Evolutionary conservation across 805 yeast genomes (phyloP), one percentile per base, ranked within the genome.

Genomic region (Yarrowia sp.): DNA sequence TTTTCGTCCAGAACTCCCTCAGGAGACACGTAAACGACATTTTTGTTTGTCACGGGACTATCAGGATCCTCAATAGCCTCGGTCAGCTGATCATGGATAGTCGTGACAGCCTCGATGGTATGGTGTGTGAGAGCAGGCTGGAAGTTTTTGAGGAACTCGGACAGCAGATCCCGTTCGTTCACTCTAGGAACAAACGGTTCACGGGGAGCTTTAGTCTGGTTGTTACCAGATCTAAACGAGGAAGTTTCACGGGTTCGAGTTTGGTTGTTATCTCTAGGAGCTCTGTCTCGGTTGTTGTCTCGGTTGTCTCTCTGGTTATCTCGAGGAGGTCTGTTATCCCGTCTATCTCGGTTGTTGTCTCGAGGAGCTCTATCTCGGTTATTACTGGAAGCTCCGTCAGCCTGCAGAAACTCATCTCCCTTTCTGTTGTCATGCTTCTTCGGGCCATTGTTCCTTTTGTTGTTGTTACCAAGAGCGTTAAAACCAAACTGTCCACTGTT

Each of bases 11-110:
- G 31, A 2, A 39, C 61, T 15, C 61, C 61, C 9, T 11, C 11
- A 15, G 39, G 47, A 3, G 61, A 31, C 15, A 55, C 61, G 61
- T 55, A 55, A 9, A 41, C 41, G 31, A 55, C 61, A 15, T 39
- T n/a, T 6, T 28, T 22, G 47, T 55, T 55, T 8, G 28, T 38
- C 13, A 14, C n/a, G 28, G 38, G 10, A 22, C 28, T 22, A 22
- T 22, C 28, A 3, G 28, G 28, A 5, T 22, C 28, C 28, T 47
- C 10, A 6, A 47, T 38, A 9, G 33, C 39, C 47, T 55, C 32
- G 38, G 28, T 36, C 13, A 55, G 61, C 38, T 28, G 15, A 22
- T 36, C 42, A 15, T 39, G 38, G 38, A 55, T 15, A 7, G 39
- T 47, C 28, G 41, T 15, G 15, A 55, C 47, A 7, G 47, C 61